phyloP scores from a whole-genome alignment of 441 rosid species.

The Erodium chrysanthum region DNA sequence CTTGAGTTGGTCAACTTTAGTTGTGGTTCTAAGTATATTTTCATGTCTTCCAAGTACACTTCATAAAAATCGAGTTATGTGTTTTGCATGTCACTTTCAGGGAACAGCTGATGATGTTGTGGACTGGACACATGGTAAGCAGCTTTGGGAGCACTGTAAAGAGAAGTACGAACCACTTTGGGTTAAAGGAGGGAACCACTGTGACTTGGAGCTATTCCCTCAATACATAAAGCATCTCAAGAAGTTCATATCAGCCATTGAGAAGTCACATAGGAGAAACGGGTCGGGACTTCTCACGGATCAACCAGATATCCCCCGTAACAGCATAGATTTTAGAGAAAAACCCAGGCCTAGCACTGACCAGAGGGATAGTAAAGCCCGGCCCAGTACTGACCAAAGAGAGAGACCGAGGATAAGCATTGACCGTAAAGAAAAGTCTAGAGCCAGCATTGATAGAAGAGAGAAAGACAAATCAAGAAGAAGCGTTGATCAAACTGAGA shows the following conservation, averaged over 20 bases:
- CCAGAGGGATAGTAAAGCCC: conserved; percentile 20
- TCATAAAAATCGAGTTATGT: background rate
- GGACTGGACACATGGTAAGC: conserved; percentile 84
- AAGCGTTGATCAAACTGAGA: conserved; percentile 34
- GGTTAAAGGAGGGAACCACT: conserved; percentile 88
- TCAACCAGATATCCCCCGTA: conserved; percentile 30
- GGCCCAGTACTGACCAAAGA: conserved; percentile 26
- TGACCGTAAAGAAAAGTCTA: conserved; percentile 48
- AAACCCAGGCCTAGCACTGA: conserved; percentile 27
- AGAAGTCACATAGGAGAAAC: conserved; percentile 32
- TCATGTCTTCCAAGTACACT: background rate
- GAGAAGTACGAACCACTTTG: conserved; percentile 87
- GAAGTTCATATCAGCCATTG: conserved; percentile 72
- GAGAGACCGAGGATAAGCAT: conserved; percentile 38
- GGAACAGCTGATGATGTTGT: conserved; percentile 90
- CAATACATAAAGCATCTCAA: conserved; percentile 77
- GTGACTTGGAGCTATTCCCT: conserved; percentile 73
- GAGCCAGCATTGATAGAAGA: conserved; percentile 39
- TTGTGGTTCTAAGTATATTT: background rate
- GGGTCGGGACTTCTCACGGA: conserved; percentile 27
- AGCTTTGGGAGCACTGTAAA: conserved; percentile 73
- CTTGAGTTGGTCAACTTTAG: too few relatives aligned
- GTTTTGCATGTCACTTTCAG: conserved; percentile 29
- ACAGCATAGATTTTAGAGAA: conserved; percentile 60
- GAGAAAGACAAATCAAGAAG: conserved; percentile 36